Conservation (phyloP, 139 green algal species). For the Chlamydomonas schloesseri region DNA sequence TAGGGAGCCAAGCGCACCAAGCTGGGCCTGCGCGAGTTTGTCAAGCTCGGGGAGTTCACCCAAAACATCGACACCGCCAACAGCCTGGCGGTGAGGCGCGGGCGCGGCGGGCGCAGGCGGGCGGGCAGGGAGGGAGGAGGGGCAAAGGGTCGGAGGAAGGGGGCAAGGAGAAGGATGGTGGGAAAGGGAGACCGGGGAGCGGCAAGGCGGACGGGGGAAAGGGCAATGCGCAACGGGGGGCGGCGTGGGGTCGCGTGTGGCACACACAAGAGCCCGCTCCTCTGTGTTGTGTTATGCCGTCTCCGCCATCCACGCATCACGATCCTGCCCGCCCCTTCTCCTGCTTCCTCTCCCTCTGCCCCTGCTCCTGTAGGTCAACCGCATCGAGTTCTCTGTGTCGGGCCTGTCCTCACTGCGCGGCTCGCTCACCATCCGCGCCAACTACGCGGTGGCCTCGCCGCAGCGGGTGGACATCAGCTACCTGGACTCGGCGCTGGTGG, state of each 20-base stretch:
- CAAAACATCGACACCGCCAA: constrained; percentile 78
- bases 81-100: constrained; percentile 57
- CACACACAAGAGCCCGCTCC: no score
- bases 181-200: no score
- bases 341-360: neutral
- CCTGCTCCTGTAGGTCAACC: no score
- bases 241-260: no score
- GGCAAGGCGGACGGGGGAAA: no score
- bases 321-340: neutral
- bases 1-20: constrained; percentile 82
- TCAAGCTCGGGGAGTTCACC: constrained; percentile 80
- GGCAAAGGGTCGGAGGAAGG: neutral
- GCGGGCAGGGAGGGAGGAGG: no score
- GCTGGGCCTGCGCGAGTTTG: constrained; percentile 84
- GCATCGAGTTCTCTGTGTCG: constrained; percentile 73
- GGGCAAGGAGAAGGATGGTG: no score
- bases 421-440: constrained; percentile 71
- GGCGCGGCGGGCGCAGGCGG: neutral
- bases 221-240: no score
- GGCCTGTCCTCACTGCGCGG: constrained; percentile 70
- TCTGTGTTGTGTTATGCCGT: no score
- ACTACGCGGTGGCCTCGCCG: constrained; percentile 55
- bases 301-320: no score
- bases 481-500: constrained; percentile 66
- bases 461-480: constrained; percentile 77